phyloP scores from a whole-genome alignment of 148 eudicot species.

The Diospyros kaki region DNA sequence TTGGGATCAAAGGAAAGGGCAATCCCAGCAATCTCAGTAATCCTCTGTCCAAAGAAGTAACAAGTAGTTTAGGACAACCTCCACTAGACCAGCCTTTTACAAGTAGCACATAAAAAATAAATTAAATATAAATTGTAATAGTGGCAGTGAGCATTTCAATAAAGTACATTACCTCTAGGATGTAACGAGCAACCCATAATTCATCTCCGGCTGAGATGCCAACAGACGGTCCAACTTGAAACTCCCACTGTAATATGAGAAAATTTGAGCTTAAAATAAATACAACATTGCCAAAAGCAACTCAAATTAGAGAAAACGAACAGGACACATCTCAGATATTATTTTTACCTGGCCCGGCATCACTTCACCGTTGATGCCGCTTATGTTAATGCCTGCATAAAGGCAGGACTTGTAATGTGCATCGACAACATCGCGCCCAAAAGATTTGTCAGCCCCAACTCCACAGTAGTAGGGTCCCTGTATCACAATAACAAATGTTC shows the following conservation, averaged over 20 bases:
- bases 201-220: constrained; percentile 54
- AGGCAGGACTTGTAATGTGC: constrained; percentile 66
- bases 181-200: constrained; percentile 50
- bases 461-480: constrained; percentile 61
- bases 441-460: constrained; percentile 48
- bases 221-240: constrained; percentile 55
- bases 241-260: constrained; percentile 44
- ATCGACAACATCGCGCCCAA: constrained; percentile 58
- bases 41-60: constrained; percentile 33
- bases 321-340: background rate
- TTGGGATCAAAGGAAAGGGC: constrained; percentile 57
- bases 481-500: background rate
- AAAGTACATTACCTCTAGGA: constrained; percentile 34
- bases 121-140: too few relatives aligned
- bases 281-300: background rate
- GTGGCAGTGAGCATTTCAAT: background rate
- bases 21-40: constrained; percentile 50
- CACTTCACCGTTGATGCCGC: constrained; percentile 67
- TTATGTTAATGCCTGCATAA: constrained; percentile 56
- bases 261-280: background rate
- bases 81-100: too few relatives aligned
- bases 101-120: background rate
- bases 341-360: constrained; percentile 65
- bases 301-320: background rate
- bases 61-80: background rate